Base-by-base conservation (phyloP, 139 green algal genomes). In the Chlorella sp. region DNA sequence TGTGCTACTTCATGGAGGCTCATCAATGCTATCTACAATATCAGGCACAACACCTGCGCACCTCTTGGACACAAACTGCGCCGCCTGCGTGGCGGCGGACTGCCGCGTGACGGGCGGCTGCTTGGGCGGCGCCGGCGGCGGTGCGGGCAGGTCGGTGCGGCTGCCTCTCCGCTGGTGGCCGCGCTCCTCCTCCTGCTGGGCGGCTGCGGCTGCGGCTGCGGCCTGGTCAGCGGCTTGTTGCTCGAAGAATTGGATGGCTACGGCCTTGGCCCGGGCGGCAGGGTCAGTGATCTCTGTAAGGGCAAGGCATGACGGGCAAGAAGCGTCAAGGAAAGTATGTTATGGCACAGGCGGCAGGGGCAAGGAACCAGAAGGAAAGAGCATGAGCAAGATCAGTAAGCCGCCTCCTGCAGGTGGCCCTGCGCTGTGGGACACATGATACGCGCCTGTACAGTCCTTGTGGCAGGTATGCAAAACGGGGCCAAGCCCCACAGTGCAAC, bases 351-450 rank as follows among this genome's bases (percentile, higher is more conserved):
- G n/a, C n/a, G n/a, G n/a, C n/a, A n/a, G n/a, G n/a, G n/a, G n/a
- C n/a, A n/a, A n/a, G n/a, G n/a, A n/a, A n/a, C n/a, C n/a, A n/a
- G n/a, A n/a, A n/a, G n/a, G n/a, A n/a, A n/a, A n/a, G n/a, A n/a
- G n/a, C n/a, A n/a, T n/a, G n/a, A n/a, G n/a, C n/a, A n/a, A n/a
- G n/a, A n/a, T n/a, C 82, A 90, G 33, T 77, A 78, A 2, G 67
- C 51, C 62, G 42, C 59, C 42, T 72, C 63, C 33, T 62, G 62
- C 14, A 74, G n/a, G 33, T 29, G 34, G 50, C 0, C 71, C 75
- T 32, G 73, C 73, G 42, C 64, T 70, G 55, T 83, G 75, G 70
- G 89, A 88, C n/a, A n/a, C n/a, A 89, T 74, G 50, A 70, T 33
- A 49, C 79, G 74, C 62, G 84, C 67, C 26, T 62, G 31, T 14